Conservation (phyloP, 2,329 filamentous ascomycete genomes). For the Talaromyces amestolkiae region DNA sequence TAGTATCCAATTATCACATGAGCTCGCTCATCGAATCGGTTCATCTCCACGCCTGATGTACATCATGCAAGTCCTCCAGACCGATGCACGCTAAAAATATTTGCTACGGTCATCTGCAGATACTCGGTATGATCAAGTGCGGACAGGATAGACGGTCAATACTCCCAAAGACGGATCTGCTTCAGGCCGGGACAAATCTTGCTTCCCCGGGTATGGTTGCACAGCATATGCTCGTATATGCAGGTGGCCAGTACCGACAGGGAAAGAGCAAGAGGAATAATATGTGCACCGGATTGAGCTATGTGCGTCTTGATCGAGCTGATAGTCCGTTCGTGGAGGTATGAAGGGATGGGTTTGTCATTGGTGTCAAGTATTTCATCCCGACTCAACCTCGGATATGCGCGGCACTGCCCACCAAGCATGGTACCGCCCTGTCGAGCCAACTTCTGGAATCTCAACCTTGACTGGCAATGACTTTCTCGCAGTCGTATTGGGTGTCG, state of each 20-base stretch:
- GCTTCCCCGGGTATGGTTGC: neutral
- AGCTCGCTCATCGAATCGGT: neutral
- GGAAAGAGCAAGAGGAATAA: neutral
- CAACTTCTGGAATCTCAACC: slow-evolving; percentile 39
- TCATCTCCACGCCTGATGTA: too few species aligned
- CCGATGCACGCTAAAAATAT: neutral
- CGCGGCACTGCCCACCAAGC: slow-evolving; percentile 46
- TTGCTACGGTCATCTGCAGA: neutral
- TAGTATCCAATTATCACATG: neutral
- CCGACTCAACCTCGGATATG: slow-evolving; percentile 11
- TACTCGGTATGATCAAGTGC: neutral
- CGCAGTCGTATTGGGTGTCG: neutral
- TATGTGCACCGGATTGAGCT: neutral
- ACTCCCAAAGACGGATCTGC: neutral
- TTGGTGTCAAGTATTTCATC: neutral
- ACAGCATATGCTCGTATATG: neutral
- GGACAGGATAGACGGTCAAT: neutral
- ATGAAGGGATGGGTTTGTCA: neutral
- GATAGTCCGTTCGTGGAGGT: too few species aligned
- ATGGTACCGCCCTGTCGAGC: slow-evolving; percentile 44
- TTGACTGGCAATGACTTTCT: slow-evolving; percentile 26
- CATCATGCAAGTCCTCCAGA: neutral
- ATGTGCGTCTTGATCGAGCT: neutral
- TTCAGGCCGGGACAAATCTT: neutral
- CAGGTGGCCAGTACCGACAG: neutral